phyloP scores from a whole-genome alignment of 495 filamentous ascomycete genomes.

The Cenococcum geophilum region DNA sequence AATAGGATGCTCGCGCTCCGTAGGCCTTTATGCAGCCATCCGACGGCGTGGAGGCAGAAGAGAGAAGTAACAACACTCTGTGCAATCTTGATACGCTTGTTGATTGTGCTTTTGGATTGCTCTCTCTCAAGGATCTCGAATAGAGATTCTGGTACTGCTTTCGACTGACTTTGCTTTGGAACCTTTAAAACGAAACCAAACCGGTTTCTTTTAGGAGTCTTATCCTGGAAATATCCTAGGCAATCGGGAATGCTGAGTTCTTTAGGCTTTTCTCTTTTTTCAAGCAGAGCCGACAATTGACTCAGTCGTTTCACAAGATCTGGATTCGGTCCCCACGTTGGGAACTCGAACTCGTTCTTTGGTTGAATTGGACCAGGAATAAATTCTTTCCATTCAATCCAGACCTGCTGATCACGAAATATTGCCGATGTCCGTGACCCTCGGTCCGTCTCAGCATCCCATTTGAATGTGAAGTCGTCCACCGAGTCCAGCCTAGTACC shows the following conservation, averaged over 20 bases:
- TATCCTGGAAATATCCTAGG: no score
- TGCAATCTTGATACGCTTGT: conserved; percentile 13
- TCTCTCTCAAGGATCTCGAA: no score
- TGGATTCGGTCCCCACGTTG: not conserved
- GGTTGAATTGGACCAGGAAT: not conserved
- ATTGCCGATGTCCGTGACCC: not conserved
- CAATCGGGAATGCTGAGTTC: no score
- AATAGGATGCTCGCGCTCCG: conserved; percentile 48
- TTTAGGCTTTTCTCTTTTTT: not conserved
- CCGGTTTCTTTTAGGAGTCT: no score
- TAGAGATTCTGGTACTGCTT: no score
- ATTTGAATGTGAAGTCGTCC: not conserved
- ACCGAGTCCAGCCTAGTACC: not conserved
- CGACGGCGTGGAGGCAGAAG: conserved; percentile 43
- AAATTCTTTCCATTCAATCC: not conserved
- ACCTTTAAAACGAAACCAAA: no score
- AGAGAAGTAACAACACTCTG: conserved; percentile 9
- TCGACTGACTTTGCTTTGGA: no score
- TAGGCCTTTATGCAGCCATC: conserved; percentile 52
- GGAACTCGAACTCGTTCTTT: not conserved
- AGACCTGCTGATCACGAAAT: not conserved
- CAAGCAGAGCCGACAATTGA: not conserved
- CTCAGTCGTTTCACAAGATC: not conserved
- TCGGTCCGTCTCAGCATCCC: not conserved
- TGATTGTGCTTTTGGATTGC: not conserved